Evolutionary conservation across 768 basidiomycete species (phyloP), one percentile per base, ranked within the genome.

Genomic region (Psilocybe cubensis): DNA sequence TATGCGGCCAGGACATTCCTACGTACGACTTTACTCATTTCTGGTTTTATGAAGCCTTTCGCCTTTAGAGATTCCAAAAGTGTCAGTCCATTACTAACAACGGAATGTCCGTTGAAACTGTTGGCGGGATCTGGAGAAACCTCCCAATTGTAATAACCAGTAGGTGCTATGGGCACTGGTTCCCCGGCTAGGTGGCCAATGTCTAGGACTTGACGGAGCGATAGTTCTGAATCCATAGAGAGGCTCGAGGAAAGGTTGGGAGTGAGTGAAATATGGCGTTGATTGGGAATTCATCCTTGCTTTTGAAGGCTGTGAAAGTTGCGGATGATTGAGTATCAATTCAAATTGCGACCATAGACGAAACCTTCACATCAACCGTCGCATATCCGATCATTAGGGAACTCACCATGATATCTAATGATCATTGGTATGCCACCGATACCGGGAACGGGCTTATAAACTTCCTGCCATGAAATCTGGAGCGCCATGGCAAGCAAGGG

Each of bases 131-230:
- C 54, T n/a, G 48, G 52, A 9, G 59, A 58, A 2, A 63, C 55
- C n/a, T 63, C 54, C 56, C 59, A 63, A 51, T 63, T 59, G 23
- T 63, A 63, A 27, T 60, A 61, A 14, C 63, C 63, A 14, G 59
- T 61, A 24, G 63, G 59, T 27, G 63, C 59, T 11, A 38, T 55
- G 3, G 63, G 63, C 4, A 54, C 51, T 6, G 57, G 52, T 17
- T 59, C 57, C 11, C 41, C 49, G 18, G 59, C 52, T 14, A 60
- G 51, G 10, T 58, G 33, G 9, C 54, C 45, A 28, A 51, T 57
- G 23, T 63, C 59, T 8, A 59, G 49, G 24, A 44, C 59, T 25
- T 23, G 38, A 18, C 9, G 23, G 21, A 11, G n/a, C 33, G 35
- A 21, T 51, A 29, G 46, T 18, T 17, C 27, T 48, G 46, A 12